Percentiles rank a stretch among this genome's conserved stretches.
phyloP scores from a whole-genome alignment of 257 asterid genomes.

The Capsicum pubescens region DNA sequence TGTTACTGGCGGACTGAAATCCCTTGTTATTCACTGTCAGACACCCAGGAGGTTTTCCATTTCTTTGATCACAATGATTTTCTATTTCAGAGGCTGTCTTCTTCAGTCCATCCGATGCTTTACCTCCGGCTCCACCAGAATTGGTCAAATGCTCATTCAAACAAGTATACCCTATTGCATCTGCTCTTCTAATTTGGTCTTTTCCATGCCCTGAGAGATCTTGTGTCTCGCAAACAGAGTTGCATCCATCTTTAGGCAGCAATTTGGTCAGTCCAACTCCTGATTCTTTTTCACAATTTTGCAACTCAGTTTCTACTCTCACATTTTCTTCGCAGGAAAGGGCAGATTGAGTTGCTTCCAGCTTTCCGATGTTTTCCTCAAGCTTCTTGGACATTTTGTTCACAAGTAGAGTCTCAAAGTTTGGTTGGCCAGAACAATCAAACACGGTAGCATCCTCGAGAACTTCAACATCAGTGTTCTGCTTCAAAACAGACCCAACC shows the following conservation, averaged over 20 bases:
- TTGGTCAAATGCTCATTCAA: constrained; percentile 39
- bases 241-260: constrained; percentile 42
- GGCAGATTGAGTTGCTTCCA: constrained; percentile 40
- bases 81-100: constrained; percentile 38
- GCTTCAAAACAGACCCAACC: constrained; percentile 32
- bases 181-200: constrained; percentile 27
- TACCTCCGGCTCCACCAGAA: constrained; percentile 43
- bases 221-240: constrained; percentile 38
- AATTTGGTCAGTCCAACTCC: constrained; percentile 38
- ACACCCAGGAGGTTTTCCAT: constrained; percentile 33
- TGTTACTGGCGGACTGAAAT: constrained; percentile 40
- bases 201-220: constrained; percentile 42
- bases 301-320: constrained; percentile 38
- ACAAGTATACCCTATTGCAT: constrained; percentile 33
- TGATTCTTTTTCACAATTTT: constrained; percentile 36
- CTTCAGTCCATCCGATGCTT: constrained; percentile 36
- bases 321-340: constrained; percentile 41
- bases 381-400: constrained; percentile 37
- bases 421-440: constrained; percentile 36
- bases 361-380: constrained; percentile 37
- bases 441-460: constrained; percentile 20
- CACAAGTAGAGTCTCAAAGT: constrained; percentile 32
- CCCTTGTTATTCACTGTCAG: constrained; percentile 26
- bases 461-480: constrained; percentile 31
- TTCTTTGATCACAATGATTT: constrained; percentile 38